A percentile compares a stretch with the other conserved stretches of the same genome.
phyloP scores from a whole-genome alignment of 2,329 filamentous ascomycete species.

The Trichoderma guizhouense region DNA sequence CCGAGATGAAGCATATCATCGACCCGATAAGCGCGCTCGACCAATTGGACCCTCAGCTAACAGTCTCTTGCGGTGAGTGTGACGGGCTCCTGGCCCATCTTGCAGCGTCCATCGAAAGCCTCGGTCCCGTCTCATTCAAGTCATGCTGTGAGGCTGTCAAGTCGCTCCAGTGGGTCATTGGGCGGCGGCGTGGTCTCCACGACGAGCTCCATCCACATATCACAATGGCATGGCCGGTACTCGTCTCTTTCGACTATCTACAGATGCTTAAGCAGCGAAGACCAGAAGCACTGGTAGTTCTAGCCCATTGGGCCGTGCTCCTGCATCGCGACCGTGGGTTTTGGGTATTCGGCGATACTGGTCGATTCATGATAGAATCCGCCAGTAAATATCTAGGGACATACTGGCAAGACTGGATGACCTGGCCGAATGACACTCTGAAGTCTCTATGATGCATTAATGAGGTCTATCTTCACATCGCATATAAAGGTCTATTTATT shows the following conservation, averaged over 20 bases:
- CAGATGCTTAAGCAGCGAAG: background rate
- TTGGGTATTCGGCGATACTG: background rate
- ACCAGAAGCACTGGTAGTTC: background rate
- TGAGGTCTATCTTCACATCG: too few relatives aligned
- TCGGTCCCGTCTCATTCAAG: background rate
- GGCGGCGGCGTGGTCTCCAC: background rate
- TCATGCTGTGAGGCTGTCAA: background rate
- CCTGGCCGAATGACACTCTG: background rate
- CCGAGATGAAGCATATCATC: background rate
- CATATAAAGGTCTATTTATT: too few relatives aligned
- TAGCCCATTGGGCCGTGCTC: background rate
- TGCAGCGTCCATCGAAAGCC: background rate
- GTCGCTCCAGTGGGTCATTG: background rate
- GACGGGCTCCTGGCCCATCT: background rate
- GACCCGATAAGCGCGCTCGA: background rate
- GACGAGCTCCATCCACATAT: background rate
- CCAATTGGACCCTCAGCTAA: background rate
- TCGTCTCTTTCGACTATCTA: background rate
- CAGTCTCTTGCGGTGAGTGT: background rate
- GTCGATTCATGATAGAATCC: background rate
- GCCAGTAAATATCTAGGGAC: background rate
- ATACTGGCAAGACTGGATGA: background rate
- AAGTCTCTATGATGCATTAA: background rate
- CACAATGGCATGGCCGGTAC: background rate
- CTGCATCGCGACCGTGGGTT: background rate